These are phyloP conservation scores for Ascoidea tarda DNA, from an alignment of 805 yeast genomes.

Conservation along the genomic window DNA sequence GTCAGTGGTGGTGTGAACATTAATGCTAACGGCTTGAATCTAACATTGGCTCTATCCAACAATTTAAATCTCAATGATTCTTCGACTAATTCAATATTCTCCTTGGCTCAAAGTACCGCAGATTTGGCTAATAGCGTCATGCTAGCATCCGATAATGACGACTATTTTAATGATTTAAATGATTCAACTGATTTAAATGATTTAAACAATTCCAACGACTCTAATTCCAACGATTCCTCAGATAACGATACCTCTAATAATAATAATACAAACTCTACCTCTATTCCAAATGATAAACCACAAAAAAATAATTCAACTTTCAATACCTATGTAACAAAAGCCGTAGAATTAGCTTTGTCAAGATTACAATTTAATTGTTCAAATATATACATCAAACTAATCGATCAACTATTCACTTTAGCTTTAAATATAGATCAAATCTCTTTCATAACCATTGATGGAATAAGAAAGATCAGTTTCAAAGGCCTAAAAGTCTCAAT, in stretches of 20 bases:
- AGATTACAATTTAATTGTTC: constrained; percentile 37
- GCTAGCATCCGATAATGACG: not conserved
- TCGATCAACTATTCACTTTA: constrained; percentile 28
- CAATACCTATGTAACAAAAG: constrained; percentile 24
- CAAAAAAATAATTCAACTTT: constrained; percentile 1
- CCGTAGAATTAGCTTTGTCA: constrained; percentile 54
- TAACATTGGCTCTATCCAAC: constrained; percentile 26
- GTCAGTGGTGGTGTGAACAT: constrained; percentile 61
- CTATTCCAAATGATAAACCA: not conserved
- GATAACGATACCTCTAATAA: not conserved
- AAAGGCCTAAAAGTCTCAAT: constrained; percentile 26
- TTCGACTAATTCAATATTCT: constrained; percentile 25
- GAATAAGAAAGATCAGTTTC: constrained; percentile 26
- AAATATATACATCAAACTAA: constrained; percentile 31
- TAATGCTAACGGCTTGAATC: constrained; percentile 38
- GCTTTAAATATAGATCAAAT: constrained; percentile 19
- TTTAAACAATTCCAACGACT: no score
- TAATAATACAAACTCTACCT: not conserved
- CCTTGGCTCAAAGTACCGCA: constrained; percentile 59
- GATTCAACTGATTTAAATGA: not conserved
- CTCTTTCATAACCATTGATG: constrained; percentile 27
- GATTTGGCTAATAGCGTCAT: constrained; percentile 39
- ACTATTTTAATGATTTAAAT: no score
- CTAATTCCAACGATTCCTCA: not conserved
- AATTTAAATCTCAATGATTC: constrained; percentile 13